A percentile compares a stretch with the other conserved stretches of the same genome.
phyloP scores from a whole-genome alignment of 805 yeast species.

The Cyberlindnera samutprakarnensis region DNA sequence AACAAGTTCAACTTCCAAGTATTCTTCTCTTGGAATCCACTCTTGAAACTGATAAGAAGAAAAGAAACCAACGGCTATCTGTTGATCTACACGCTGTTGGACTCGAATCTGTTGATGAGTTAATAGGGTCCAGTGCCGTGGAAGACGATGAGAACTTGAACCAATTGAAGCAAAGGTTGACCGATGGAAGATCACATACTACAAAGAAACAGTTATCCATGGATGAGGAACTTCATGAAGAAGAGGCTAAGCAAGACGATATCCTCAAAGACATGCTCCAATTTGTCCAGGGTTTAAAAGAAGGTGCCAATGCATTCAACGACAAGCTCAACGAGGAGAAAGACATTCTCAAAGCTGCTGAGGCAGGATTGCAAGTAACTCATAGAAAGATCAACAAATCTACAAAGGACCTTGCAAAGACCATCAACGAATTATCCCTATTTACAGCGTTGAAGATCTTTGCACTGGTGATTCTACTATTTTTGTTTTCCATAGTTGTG shows the following conservation, averaged over 20 bases:
- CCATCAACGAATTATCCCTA: constrained; percentile 23
- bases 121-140: neutral
- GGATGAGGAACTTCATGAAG: constrained; percentile 29
- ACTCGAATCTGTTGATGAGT: neutral
- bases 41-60: constrained; percentile 2
- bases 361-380: constrained; percentile 32
- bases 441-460: constrained; percentile 24
- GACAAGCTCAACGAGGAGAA: constrained; percentile 31
- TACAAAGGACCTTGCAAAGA: constrained; percentile 22
- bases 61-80: constrained; percentile 7
- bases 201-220: constrained; percentile 11
- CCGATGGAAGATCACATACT: constrained; percentile 16
- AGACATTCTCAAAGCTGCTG: constrained; percentile 32
- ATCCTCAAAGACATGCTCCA: constrained; percentile 31
- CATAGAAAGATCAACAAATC: constrained; percentile 26
- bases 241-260: constrained; percentile 30
- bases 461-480: constrained; percentile 21
- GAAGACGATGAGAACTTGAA: constrained; percentile 22
- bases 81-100: constrained; percentile 16
- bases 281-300: constrained; percentile 28
- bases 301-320: constrained; percentile 34
- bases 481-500: constrained; percentile 26
- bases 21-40: constrained; percentile 6
- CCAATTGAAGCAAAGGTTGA: constrained; percentile 26
- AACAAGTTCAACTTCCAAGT: constrained; percentile 4